These are phyloP conservation scores for Colletotrichum australisinense DNA, from an alignment of 2,329 filamentous ascomycete genomes.

Conservation along the genomic window DNA sequence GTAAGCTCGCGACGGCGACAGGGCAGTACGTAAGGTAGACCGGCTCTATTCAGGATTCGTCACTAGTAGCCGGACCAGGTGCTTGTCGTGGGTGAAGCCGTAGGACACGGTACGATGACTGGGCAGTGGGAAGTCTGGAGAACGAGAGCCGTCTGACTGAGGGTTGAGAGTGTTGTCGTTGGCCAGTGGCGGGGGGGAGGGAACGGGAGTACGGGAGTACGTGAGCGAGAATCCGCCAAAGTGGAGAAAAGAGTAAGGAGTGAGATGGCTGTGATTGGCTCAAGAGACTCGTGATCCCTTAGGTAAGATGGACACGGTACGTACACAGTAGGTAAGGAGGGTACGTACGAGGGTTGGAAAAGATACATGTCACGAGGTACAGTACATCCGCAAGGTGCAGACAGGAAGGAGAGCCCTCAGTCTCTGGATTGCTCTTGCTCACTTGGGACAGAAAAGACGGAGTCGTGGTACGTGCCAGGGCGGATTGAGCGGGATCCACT, in stretches of 20 bases:
- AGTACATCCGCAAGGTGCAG: background rate
- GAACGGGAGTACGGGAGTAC: background rate
- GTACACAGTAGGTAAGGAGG: too few species aligned
- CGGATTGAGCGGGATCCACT: conserved; percentile 31
- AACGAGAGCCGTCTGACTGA: too few species aligned
- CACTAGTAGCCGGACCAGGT: background rate
- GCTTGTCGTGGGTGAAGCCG: background rate
- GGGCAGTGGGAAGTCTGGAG: too few species aligned
- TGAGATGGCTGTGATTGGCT: background rate
- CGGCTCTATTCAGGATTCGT: background rate
- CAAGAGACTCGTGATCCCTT: background rate
- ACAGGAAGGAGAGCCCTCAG: background rate
- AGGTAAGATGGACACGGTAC: background rate
- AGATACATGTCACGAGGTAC: background rate
- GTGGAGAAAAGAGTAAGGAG: background rate
- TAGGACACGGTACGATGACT: too few species aligned
- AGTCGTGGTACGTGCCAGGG: conserved; percentile 34
- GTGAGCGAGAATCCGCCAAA: background rate
- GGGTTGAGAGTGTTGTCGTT: too few species aligned
- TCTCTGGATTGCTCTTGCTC: background rate
- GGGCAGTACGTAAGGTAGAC: background rate
- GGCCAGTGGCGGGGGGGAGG: too few species aligned
- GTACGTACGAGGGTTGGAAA: background rate
- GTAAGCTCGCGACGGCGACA: conserved; percentile 10
- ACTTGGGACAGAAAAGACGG: conserved; percentile 1